These are phyloP conservation scores for Dothideomycetes sp. DNA, from an alignment of 2,329 filamentous ascomycete genomes.

Conservation along the genomic window DNA sequence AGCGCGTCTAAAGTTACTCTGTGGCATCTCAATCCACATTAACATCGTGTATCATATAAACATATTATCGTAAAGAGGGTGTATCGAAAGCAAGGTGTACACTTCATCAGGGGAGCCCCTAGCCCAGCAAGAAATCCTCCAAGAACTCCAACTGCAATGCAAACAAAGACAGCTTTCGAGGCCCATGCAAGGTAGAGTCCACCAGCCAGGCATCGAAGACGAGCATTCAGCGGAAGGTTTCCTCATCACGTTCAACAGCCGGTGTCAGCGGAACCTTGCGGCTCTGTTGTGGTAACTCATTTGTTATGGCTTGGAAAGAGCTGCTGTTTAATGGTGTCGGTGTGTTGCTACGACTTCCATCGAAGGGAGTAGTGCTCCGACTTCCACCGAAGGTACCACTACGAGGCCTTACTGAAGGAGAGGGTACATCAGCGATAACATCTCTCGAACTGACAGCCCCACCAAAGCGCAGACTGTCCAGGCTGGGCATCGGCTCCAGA, in stretches of 20 bases:
- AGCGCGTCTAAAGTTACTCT: too few relatives aligned
- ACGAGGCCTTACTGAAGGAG: conserved; percentile 26
- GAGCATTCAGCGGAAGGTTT: background rate
- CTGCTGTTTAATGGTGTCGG: conserved; percentile 10
- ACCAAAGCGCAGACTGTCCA: conserved; percentile 22
- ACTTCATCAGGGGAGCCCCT: too few relatives aligned
- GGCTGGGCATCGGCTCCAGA: conserved; percentile 19
- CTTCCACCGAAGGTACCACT: conserved; percentile 23
- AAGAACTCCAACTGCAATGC: too few relatives aligned
- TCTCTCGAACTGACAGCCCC: conserved; percentile 24
- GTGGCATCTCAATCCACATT: too few relatives aligned
- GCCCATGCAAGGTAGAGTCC: too few relatives aligned
- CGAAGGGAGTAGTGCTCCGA: conserved; percentile 14
- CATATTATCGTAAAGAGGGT: too few relatives aligned
- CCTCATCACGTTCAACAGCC: conserved; percentile 5
- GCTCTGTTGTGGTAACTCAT: conserved; percentile 3
- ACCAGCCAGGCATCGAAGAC: too few relatives aligned
- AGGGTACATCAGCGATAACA: conserved; percentile 26
- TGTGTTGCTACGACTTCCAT: conserved; percentile 16
- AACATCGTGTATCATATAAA: too few relatives aligned
- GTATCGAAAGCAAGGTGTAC: too few relatives aligned
- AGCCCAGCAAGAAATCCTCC: too few relatives aligned
- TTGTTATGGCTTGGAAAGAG: conserved; percentile 5
- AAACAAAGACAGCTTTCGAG: too few relatives aligned
- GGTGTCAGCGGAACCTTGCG: conserved; percentile 5